phyloP scores from a whole-genome alignment of 192 early-diverging fungal species.

The Gigaspora rosea region DNA sequence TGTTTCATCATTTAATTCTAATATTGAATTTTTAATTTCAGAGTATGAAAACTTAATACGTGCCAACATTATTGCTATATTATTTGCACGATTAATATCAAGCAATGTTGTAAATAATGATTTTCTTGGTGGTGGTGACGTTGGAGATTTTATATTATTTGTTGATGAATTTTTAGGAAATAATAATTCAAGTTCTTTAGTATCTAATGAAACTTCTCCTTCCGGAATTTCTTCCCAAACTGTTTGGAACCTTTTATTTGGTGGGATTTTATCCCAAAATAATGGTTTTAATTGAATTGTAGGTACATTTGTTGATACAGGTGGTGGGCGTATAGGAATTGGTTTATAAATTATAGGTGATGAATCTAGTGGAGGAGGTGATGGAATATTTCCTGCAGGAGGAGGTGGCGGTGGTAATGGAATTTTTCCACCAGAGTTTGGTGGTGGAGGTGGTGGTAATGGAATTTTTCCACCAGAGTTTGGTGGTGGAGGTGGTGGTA shows the following conservation, averaged over 20 bases:
- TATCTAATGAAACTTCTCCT: conserved; percentile 40
- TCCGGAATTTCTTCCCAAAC: conserved; percentile 56
- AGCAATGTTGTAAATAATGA: conserved; percentile 46
- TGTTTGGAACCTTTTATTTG: conserved; percentile 47
- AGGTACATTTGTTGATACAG: conserved; percentile 23
- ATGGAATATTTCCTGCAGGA: conserved; percentile 2
- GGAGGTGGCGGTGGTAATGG: conserved; percentile 18
- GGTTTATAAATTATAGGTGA: conserved; percentile 12
- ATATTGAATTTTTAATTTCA: conserved; percentile 55
- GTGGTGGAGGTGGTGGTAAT: conserved; percentile 27
- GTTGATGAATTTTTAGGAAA: conserved; percentile 46
- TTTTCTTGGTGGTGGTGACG: conserved; percentile 34
- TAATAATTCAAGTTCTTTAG: conserved; percentile 48
- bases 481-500: conserved; percentile 29
- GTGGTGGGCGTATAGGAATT: conserved; percentile 32
- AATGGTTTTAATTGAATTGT: conserved; percentile 45
- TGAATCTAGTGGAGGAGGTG: conserved; percentile 23
- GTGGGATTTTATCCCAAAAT: conserved; percentile 59
- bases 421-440: neutral
- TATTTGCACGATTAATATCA: conserved; percentile 57
- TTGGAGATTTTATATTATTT: neutral
- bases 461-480: neutral
- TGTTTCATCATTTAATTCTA: conserved; percentile 55
- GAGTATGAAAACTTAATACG: conserved; percentile 53
- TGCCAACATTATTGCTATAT: conserved; percentile 63